Evolutionary conservation across 768 basidiomycete genomes (phyloP).

Genomic region (Clitopilus passeckerianus): DNA sequence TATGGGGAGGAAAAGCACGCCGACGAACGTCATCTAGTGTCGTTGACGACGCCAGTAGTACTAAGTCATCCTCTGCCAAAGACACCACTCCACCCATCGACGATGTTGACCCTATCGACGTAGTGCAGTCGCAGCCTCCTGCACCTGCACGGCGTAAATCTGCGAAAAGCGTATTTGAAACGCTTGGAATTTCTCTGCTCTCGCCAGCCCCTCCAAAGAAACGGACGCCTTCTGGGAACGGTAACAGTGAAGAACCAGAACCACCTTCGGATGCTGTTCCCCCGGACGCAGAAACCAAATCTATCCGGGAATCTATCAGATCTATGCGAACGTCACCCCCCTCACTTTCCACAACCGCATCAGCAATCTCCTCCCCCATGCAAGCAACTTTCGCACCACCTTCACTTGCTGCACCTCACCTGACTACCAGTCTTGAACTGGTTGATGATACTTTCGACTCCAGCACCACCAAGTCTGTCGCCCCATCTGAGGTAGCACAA

Average conservation of each 20-base stretch:
- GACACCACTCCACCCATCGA: conserved; percentile 12
- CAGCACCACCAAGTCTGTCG: conserved; percentile 1
- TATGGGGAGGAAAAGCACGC: conserved; percentile 52
- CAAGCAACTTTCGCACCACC: conserved; percentile 30
- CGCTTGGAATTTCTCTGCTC: conserved; percentile 63
- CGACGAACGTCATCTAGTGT: conserved; percentile 12
- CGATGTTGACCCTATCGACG: conserved; percentile 5
- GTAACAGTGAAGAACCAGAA: background rate
- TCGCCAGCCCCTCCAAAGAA: conserved; percentile 37
- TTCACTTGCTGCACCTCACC: conserved; percentile 35
- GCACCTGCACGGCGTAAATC: conserved; percentile 32
- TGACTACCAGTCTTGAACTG: conserved; percentile 35
- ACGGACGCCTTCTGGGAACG: conserved; percentile 10
- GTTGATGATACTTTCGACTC: background rate
- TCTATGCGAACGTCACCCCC: conserved; percentile 21
- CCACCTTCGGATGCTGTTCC: conserved; percentile 3
- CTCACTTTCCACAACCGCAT: conserved; percentile 16
- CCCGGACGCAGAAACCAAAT: conserved; percentile 18
- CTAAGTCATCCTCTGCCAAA: conserved; percentile 5
- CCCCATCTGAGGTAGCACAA: background rate
- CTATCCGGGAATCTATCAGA: conserved; percentile 22
- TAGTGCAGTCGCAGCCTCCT: conserved; percentile 9
- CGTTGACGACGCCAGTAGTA: conserved; percentile 9
- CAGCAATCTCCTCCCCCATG: conserved; percentile 33
- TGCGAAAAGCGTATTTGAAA: conserved; percentile 65